Evolutionary conservation across 768 basidiomycete species (phyloP), one percentile per base, ranked within the genome.

Genomic region (Amanita pseudoporphyria): DNA sequence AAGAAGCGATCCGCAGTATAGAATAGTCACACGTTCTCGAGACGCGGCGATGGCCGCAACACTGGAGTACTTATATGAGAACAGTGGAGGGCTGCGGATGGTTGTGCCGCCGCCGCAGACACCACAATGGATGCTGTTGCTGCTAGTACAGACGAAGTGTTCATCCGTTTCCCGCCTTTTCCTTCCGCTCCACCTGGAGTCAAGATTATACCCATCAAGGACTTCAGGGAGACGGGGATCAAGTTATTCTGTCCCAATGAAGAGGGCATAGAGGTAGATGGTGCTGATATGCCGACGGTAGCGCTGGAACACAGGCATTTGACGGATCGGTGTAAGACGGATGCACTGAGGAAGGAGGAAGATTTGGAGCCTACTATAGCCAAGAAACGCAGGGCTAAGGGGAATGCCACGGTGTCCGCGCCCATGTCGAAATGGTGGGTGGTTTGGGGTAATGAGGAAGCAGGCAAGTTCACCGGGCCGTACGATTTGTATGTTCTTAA

Each of bases 401-500:
- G 19, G 3, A 18, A 9, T 6, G 16, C 30, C 9, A 14, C n/a
- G 13, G 14, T 16, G 10, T 18, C 26, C n/a, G 22, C 40, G 6
- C 19, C 24, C 13, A n/a, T 24, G n/a, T 58, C 59, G 26, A 67
- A 60, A 52, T 89, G 85, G 85, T 84, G 74, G 67, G 78, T 85
- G 52, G 67, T 77, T n/a, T 89, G 87, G 87, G 75, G 74, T 44
- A 77, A 82, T 36, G 68, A 66, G 3, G 84, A 87, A 60, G 62
- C 69, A 42, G 62, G 71, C 28, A 67, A 78, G 51, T 62, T 67
- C 33, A 64, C 58, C 22, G 64, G 63, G 36, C 66, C 63, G 31
- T 76, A 74, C 50, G 70, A 84, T 58, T 61, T 67, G 84, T 85
- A 54, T 56, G 80, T 67, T 35, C 41, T 36, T 31, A 47, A 24